Base-by-base conservation (phyloP, 306 rosid genomes). In the Hylodesmum podocarpum region DNA sequence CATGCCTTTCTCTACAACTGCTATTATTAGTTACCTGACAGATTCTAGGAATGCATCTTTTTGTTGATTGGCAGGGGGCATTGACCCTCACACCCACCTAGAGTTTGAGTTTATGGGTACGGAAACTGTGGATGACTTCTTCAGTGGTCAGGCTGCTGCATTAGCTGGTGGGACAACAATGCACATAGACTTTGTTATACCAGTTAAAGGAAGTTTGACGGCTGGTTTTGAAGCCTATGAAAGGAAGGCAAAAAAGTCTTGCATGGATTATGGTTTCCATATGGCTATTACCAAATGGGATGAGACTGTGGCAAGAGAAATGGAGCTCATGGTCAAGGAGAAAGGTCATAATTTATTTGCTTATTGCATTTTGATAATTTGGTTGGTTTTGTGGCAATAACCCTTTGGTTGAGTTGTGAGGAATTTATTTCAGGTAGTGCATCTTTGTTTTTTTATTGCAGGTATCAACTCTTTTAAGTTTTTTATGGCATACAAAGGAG, bases 111-210 rank as follows among this genome's bases (percentile, higher is more conserved):
- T 89, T 83, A 90, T 91, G 97, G 85, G 73, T 58, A 72, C 88
- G 18, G 87, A 61, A 69, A 78, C 95, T 0, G 68, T 82, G 44
- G 97, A 92, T 72, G 95, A 94, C 85, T 94, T 92, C 91, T 92
- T 94, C 87, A 85, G 82, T 80, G 97, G 98, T 67, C 98, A 94
- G 85, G 98, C 98, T 28, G 98, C 98, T 15, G 96, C 97, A 57
- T 90, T 94, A 89, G 94, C 97, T 66, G 98, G 97, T 73, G 98
- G 98, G 78, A 94, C 98, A 24, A 94, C 98, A 12, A 92, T 92
- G 98, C 97, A 94, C 78, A 90, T 94, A 50, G 96, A 94, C 88
- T 94, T 94, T 71, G 93, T 90, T 59, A 81, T 94, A 72, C 98
- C 97, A 6, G 81, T 73, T 55, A 21, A 83, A 64, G 98, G 95